phyloP scores from a whole-genome alignment of 2,329 filamentous ascomycete genomes.

The Biscogniauxia mediterranea region DNA sequence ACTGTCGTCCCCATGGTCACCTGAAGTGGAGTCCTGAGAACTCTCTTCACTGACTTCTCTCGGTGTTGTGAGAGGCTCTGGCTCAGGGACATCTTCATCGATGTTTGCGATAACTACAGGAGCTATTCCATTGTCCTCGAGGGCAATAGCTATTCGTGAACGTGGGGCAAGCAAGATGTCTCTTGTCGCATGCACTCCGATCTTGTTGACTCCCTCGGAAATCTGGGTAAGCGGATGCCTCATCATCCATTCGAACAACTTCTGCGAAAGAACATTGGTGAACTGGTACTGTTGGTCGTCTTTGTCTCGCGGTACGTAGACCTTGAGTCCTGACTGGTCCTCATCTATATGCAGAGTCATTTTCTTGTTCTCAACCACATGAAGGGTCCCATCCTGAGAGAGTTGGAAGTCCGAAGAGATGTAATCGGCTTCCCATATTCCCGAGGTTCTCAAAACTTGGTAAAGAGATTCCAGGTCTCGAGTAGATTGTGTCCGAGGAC shows the following conservation, averaged over 20 bases:
- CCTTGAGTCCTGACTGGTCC: neutral
- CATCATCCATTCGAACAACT: slow-evolving; percentile 37
- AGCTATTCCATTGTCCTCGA: slow-evolving; percentile 20
- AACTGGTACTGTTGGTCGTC: slow-evolving; percentile 31
- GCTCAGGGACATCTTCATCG: slow-evolving; percentile 5
- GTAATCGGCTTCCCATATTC: too few relatives aligned
- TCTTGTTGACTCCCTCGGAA: neutral
- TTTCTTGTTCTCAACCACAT: slow-evolving; percentile 5
- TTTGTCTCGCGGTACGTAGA: slow-evolving; percentile 34
- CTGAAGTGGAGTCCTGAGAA: too few relatives aligned
- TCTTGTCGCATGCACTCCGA: slow-evolving; percentile 12
- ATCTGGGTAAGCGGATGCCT: slow-evolving; percentile 14
- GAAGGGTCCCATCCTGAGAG: neutral
- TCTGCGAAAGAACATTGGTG: slow-evolving; percentile 24
- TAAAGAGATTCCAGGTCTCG: too few relatives aligned
- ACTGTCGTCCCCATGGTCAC: too few relatives aligned
- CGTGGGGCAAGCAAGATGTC: slow-evolving; percentile 11
- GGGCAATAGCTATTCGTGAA: slow-evolving; percentile 2
- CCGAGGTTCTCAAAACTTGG: too few relatives aligned
- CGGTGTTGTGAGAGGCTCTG: neutral
- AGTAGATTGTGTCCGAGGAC: too few relatives aligned
- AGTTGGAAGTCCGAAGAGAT: too few relatives aligned
- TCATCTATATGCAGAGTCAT: slow-evolving; percentile 32
- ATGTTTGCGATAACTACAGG: slow-evolving; percentile 10
- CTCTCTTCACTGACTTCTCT: neutral